Base-by-base conservation (phyloP, 1,284 basidiomycete genomes). In the Rugosomyces carneus region DNA sequence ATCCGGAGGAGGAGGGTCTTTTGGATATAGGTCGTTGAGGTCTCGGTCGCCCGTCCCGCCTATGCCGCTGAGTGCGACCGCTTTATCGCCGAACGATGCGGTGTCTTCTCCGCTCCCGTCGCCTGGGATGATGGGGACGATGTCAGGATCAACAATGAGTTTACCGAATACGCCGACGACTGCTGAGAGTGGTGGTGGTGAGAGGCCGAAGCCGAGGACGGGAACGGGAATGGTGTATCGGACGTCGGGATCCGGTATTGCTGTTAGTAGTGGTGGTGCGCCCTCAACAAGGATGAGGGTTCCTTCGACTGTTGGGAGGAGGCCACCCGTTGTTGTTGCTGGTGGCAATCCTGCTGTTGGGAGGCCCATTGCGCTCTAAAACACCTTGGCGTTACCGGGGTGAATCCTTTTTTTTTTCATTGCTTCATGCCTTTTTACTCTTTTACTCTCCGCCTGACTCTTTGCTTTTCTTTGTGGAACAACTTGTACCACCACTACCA, bases 191-290 rank as follows among this genome's bases (percentile, higher is more conserved):
- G 29, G 3, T 31, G 48, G 51, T 26, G 24, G 3, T 38, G 48
- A 40, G 26, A 59, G 60, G 11, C 69, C 71, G 18, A 73, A 67
- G 49, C 78, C 81, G 11, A 62, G 82, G 29, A 84, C 77, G 11
- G 82, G 83, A 5, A 82, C 81, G 7, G 83, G 82, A 27, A 84
- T 85, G 83, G 66, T 69, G 36, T 84, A 84, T 54, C 69, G 75
- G 34, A 69, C 29, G 29, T 8, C 29, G 6, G 29, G 29, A 13
- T 31, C 29, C n/a, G n/a, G n/a, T n/a, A n/a, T n/a, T n/a, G n/a
- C n/a, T n/a, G n/a, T n/a, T n/a, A n/a, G n/a, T n/a, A n/a, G n/a
- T n/a, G n/a, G n/a, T n/a, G n/a, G n/a, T n/a, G n/a, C n/a, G n/a
- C n/a, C n/a, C n/a, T n/a, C n/a, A n/a, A n/a, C n/a, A n/a, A n/a